These are phyloP conservation scores for Stevia rebaudiana DNA, from an alignment of 140 eudicot species.

Conservation along the genomic window DNA sequence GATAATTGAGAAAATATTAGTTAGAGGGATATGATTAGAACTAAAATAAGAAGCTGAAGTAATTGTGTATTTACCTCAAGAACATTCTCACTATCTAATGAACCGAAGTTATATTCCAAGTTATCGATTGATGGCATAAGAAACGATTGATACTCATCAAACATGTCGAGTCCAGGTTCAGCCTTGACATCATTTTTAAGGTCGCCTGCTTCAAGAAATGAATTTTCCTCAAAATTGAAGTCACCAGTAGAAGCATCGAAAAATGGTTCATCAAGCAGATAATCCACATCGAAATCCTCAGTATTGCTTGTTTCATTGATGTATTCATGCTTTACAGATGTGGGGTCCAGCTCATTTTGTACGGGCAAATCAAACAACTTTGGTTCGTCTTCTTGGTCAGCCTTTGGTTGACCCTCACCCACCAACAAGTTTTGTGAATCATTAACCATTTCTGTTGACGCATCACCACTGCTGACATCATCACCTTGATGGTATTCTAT, in stretches of 20 bases:
- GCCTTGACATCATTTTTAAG: slow-evolving; percentile 39
- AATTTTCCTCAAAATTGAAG: slow-evolving; percentile 43
- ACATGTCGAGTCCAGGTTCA: slow-evolving; percentile 48
- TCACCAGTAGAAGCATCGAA: slow-evolving; percentile 38
- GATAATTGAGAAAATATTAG: slow-evolving; percentile 11
- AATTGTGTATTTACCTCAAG: slow-evolving; percentile 33
- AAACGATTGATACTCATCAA: slow-evolving; percentile 52
- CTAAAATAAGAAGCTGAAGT: neutral
- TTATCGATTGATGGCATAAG: slow-evolving; percentile 44
- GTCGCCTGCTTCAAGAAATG: slow-evolving; percentile 66
- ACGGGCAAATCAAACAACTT: slow-evolving; percentile 44
- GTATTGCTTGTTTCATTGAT: slow-evolving; percentile 46
- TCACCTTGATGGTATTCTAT: slow-evolving; percentile 31
- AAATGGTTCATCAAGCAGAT: slow-evolving; percentile 54
- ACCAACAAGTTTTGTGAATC: slow-evolving; percentile 28
- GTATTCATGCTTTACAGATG: slow-evolving; percentile 65
- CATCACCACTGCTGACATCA: slow-evolving; percentile 32
- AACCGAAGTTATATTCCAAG: slow-evolving; percentile 35
- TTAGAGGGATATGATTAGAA: neutral
- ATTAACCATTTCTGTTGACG: slow-evolving; percentile 23
- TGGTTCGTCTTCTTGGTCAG: slow-evolving; percentile 42
- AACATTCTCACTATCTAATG: slow-evolving; percentile 28
- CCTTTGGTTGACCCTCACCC: slow-evolving; percentile 16
- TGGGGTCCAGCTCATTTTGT: slow-evolving; percentile 34
- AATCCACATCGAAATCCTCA: slow-evolving; percentile 45